Evolutionary conservation across 805 yeast genomes (phyloP).

Genomic region (Candida ascalaphidarum): DNA sequence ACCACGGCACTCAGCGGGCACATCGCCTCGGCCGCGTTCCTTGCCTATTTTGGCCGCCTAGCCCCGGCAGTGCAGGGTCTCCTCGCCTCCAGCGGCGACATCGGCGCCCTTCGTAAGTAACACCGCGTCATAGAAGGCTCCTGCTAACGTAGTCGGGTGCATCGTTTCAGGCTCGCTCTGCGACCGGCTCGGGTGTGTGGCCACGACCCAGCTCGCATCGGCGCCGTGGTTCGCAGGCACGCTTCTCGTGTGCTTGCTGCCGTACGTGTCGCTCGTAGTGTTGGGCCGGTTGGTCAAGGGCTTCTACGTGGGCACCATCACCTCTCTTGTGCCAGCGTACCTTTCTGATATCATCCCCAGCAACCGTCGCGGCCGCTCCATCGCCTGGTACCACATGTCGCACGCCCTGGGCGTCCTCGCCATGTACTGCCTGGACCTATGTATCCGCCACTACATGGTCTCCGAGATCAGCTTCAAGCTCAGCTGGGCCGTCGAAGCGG

Average conservation of each 20-base stretch:
- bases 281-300: slow-evolving; percentile 24
- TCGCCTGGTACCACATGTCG: too few relatives aligned
- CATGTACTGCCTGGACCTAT: too few relatives aligned
- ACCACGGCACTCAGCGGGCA: slow-evolving; percentile 14
- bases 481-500: too few relatives aligned
- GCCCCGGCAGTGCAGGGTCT: slow-evolving; percentile 15
- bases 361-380: slow-evolving; percentile 11
- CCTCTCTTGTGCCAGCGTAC: slow-evolving; percentile 24
- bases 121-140: neutral
- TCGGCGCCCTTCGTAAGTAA: slow-evolving; percentile 28
- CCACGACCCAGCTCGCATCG: slow-evolving; percentile 13
- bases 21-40: slow-evolving; percentile 11
- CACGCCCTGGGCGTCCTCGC: too few relatives aligned
- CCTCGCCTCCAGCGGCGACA: slow-evolving; percentile 16
- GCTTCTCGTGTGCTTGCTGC: slow-evolving; percentile 14
- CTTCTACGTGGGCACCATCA: slow-evolving; percentile 19
- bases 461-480: too few relatives aligned
- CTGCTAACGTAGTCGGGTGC: slow-evolving; percentile 20
- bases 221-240: slow-evolving; percentile 21
- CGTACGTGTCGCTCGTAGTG: slow-evolving; percentile 14
- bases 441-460: too few relatives aligned
- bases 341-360: slow-evolving; percentile 18
- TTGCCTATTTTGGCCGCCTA: slow-evolving; percentile 10
- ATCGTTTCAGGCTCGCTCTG: slow-evolving; percentile 18
- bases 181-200: slow-evolving; percentile 19